Base-by-base conservation (phyloP, 2,329 filamentous ascomycete genomes). In the Pleomassaria siparia region DNA sequence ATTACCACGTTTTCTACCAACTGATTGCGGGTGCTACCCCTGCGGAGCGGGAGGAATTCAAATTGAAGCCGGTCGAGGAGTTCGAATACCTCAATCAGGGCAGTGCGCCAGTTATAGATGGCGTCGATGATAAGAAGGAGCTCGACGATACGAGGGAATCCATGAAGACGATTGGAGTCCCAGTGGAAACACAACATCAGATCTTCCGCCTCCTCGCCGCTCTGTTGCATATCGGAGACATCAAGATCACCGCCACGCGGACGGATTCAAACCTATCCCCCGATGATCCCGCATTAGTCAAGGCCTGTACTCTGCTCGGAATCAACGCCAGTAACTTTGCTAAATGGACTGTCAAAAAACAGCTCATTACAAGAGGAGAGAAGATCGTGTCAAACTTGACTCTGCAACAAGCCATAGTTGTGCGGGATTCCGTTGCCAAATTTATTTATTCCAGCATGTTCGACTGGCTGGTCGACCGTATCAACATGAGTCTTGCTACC, bases 1-100 rank as follows among this genome's bases (percentile, higher is more conserved):
- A 99, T 72, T 99, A 99, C 75, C 94, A 99, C 73, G 92, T 99
- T 63, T 99, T 99, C 76, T 99, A 99, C 73, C 94, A 99, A 72
- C 81, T 99, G 43, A 86, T 96, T 37, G 91, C 91, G 41, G 94
- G 95, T 68, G 88, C 91, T n/a, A 85, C 89, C 2, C 89, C 95
- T 25, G 80, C 83, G 54, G 87, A 96, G 73, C 86, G 85, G 41
- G 82, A 92, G 67, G 86, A 92, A 59, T 80, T 96, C 49, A 83
- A 85, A 35, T 76, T 99, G 51, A 75, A 91, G 36, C 83, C 91
- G 0, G 83, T 95, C 37, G 91, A 97, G 66, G 86, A 96, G 62
- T 99, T 94, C 61, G 89, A 95, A 66, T 99, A 96, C 71, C 79
- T 97, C 54, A 99, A 96, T 70, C 94, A 99, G 73, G 94, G 95